These are phyloP conservation scores for Phytophthora meadii DNA, from an alignment of 352 stramenopile genomes.

Conservation along the genomic window DNA sequence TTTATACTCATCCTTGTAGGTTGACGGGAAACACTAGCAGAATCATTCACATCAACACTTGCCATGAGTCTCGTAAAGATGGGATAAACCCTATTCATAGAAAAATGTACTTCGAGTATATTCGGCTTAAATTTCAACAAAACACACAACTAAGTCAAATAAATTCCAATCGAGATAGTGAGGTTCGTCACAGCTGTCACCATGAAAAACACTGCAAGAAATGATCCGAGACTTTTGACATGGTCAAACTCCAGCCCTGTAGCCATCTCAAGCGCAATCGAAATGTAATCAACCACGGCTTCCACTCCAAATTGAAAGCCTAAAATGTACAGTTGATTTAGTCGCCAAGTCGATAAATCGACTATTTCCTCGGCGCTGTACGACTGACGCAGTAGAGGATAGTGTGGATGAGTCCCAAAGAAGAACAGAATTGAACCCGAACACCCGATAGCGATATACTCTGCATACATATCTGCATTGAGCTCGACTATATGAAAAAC, in stretches of 20 bases:
- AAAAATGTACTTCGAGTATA: too few species aligned
- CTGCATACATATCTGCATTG: slow-evolving; percentile 43
- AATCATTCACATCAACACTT: too few species aligned
- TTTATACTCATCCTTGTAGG: too few species aligned
- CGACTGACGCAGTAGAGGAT: slow-evolving; percentile 11
- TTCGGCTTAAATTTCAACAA: too few species aligned
- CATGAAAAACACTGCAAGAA: slow-evolving; percentile 21
- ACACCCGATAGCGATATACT: slow-evolving; percentile 55
- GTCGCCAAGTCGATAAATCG: background rate
- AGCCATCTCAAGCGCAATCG: slow-evolving; percentile 33
- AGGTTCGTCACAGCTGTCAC: slow-evolving; percentile 14
- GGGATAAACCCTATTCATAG: background rate
- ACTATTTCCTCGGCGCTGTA: background rate
- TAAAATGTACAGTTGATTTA: slow-evolving; percentile 14
- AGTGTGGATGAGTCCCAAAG: slow-evolving; percentile 44
- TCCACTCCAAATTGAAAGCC: slow-evolving; percentile 31
- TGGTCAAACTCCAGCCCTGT: slow-evolving; percentile 18
- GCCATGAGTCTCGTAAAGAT: too few species aligned
- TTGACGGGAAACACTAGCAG: too few species aligned
- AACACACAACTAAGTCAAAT: background rate
- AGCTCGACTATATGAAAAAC: slow-evolving; percentile 35
- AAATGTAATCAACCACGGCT: slow-evolving; percentile 29
- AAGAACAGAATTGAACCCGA: slow-evolving; percentile 38
- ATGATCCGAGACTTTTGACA: slow-evolving; percentile 15
- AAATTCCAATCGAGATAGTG: slow-evolving; percentile 7